Conservation (phyloP, 768 basidiomycete species). For the Piloderma croceum region DNA sequence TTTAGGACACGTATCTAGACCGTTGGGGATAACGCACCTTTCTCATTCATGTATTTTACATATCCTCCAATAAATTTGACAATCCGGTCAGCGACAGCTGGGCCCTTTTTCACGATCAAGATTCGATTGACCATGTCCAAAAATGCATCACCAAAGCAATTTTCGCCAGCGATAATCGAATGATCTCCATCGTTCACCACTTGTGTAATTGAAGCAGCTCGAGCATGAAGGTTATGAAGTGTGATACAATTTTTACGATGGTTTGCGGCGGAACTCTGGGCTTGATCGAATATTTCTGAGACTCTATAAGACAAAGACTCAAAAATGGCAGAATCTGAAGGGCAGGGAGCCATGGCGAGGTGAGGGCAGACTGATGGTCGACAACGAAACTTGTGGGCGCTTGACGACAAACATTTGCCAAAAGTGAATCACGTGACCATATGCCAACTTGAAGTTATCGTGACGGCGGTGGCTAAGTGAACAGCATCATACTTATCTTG, state of each 20-base stretch:
- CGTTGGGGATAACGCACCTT: constrained; percentile 31
- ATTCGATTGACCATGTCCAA: constrained; percentile 37
- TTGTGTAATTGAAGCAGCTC: constrained; percentile 24
- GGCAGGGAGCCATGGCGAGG: too few relatives aligned
- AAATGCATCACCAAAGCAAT: constrained; percentile 39
- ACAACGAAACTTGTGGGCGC: too few relatives aligned
- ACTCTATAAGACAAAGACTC: too few relatives aligned
- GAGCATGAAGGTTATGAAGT: constrained; percentile 38
- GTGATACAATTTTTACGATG: constrained; percentile 47
- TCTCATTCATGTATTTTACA: constrained; percentile 38
- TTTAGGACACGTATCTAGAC: neutral
- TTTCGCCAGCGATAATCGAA: constrained; percentile 37
- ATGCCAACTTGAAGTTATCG: too few relatives aligned
- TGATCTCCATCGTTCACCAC: constrained; percentile 21
- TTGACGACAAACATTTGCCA: too few relatives aligned
- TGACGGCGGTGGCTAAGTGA: too few relatives aligned
- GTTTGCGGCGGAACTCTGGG: constrained; percentile 36
- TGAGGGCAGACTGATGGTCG: too few relatives aligned
- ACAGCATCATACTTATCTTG: too few relatives aligned
- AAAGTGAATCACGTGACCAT: too few relatives aligned
- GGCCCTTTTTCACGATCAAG: constrained; percentile 45
- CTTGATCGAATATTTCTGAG: constrained; percentile 43
- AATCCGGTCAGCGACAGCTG: constrained; percentile 38
- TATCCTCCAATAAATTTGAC: constrained; percentile 45
- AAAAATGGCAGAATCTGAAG: too few relatives aligned